Conservation (phyloP, 2,329 filamentous ascomycete species). For the Byssothecium circinans region DNA sequence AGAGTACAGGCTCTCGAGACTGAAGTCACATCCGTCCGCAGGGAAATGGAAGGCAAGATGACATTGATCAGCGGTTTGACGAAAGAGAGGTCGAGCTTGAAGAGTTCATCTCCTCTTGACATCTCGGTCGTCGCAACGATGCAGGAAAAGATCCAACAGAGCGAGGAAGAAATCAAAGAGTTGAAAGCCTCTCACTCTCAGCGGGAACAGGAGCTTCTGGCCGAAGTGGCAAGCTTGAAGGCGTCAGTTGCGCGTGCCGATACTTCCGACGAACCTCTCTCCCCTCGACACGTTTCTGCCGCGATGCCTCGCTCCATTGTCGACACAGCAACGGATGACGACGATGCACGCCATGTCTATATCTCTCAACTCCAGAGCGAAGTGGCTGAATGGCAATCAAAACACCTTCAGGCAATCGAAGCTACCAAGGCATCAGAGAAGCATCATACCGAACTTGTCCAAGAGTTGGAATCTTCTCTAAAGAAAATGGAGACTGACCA, state of each 20-base stretch:
- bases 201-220: constrained; percentile 73
- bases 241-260: constrained; percentile 48
- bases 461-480: constrained; percentile 68
- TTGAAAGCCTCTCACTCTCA: constrained; percentile 72
- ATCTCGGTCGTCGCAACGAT: constrained; percentile 87
- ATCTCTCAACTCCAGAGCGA: constrained; percentile 71
- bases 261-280: constrained; percentile 19
- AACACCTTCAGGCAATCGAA: constrained; percentile 71
- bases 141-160: constrained; percentile 84
- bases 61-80: constrained; percentile 93
- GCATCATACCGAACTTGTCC: constrained; percentile 70
- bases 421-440: constrained; percentile 73
- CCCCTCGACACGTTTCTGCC: constrained; percentile 16
- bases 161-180: constrained; percentile 73
- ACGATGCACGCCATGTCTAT: constrained; percentile 54
- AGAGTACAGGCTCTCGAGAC: constrained; percentile 87
- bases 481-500: constrained; percentile 42
- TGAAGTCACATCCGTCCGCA: constrained; percentile 79
- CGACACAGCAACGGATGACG: constrained; percentile 23
- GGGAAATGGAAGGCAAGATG: constrained; percentile 97
- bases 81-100: constrained; percentile 87
- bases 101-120: constrained; percentile 77
- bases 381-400: constrained; percentile 72
- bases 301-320: constrained; percentile 8
- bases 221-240: constrained; percentile 71